These are phyloP conservation scores for Neurospora sublineolata DNA, from an alignment of 495 filamentous ascomycete species.

Conservation along the genomic window DNA sequence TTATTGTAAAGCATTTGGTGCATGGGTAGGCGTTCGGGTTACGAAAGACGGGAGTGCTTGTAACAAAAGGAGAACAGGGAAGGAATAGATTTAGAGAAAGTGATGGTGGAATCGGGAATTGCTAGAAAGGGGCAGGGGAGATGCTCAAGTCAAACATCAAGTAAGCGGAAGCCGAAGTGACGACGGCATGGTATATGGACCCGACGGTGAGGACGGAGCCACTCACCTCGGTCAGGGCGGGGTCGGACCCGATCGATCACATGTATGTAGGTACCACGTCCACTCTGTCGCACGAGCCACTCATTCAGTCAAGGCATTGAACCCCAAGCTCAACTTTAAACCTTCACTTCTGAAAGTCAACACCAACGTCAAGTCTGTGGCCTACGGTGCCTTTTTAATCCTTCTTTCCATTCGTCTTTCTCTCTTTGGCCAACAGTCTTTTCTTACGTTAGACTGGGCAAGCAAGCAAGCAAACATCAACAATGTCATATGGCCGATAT, in stretches of 20 bases:
- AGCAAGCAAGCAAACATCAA: background rate
- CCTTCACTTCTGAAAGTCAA: background rate
- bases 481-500: slow-evolving; percentile 18
- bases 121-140: background rate
- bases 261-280: background rate
- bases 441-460: background rate
- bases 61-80: background rate
- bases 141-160: background rate
- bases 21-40: background rate
- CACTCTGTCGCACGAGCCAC: background rate
- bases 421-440: background rate
- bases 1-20: background rate
- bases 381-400: background rate
- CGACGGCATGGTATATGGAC: background rate
- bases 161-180: background rate
- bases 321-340: background rate
- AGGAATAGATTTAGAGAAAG: background rate
- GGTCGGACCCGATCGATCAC: background rate
- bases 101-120: background rate
- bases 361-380: background rate
- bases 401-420: background rate
- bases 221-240: background rate
- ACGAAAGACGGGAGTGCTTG: background rate
- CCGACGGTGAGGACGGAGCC: background rate
- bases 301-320: background rate